Evolutionary conservation across 306 rosid genomes (phyloP).

Genomic region (Psophocarpus tetragonolobus): DNA sequence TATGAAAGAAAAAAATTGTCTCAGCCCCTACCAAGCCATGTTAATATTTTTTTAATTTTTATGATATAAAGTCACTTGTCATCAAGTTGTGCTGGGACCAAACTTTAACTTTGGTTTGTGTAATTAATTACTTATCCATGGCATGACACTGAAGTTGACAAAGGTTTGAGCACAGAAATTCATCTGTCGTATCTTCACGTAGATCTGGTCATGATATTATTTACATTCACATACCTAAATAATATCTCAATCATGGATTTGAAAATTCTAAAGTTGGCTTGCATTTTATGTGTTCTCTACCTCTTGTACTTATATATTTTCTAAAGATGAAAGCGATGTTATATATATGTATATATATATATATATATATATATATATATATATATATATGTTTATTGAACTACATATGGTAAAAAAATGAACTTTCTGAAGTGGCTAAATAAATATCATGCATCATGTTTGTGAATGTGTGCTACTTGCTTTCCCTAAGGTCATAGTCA

Average conservation of each 20-base stretch:
- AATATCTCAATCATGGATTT: conserved; percentile 17
- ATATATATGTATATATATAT: not conserved
- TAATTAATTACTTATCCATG: not conserved
- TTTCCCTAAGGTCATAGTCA: conserved; percentile 8
- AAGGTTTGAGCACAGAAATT: not conserved
- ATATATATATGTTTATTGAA: not conserved
- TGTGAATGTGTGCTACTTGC: conserved; percentile 4
- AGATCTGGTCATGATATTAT: not conserved
- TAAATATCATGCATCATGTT: not conserved
- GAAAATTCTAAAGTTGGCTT: not conserved
- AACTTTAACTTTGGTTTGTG: not conserved
- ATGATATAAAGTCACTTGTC: not conserved
- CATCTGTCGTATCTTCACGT: not conserved
- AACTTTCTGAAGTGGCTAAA: conserved; percentile 16
- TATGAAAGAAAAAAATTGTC: no score
- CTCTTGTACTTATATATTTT: not conserved
- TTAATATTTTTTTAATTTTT: no score
- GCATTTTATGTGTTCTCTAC: not conserved
- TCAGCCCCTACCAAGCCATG: not conserved
- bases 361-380: not conserved
- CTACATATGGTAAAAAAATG: not conserved
- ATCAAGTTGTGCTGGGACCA: not conserved
- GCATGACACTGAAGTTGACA: conserved; percentile 13
- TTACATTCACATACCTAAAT: not conserved
- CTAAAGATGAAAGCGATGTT: conserved; percentile 8